phyloP scores from a whole-genome alignment of 371 early-diverging fungal genomes.

The Circinella umbellata region DNA sequence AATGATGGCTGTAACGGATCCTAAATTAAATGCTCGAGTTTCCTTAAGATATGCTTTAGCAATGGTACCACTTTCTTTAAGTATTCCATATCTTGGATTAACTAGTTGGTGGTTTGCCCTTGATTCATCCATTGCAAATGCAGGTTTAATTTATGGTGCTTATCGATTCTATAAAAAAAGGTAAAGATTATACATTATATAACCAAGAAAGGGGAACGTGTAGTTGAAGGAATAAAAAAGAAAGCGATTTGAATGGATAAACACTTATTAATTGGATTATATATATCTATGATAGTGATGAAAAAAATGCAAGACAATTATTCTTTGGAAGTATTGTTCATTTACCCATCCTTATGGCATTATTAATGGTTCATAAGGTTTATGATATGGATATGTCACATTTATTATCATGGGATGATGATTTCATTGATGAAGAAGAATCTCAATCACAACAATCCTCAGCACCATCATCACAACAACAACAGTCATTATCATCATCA shows the following conservation, averaged over 20 bases:
- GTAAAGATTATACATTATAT: constrained; percentile 6
- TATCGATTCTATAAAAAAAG: constrained; percentile 77
- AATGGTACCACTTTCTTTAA: constrained; percentile 80
- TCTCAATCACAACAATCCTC: not conserved
- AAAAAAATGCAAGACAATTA: constrained; percentile 82
- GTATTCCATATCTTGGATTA: constrained; percentile 72
- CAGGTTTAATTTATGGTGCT: constrained; percentile 70
- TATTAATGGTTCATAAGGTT: constrained; percentile 88
- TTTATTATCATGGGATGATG: constrained; percentile 17
- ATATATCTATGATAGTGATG: constrained; percentile 50
- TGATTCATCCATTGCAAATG: constrained; percentile 81
- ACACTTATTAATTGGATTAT: not conserved
- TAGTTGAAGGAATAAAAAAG: not conserved
- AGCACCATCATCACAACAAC: not conserved
- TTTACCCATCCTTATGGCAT: constrained; percentile 81
- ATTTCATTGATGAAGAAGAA: constrained; percentile 9
- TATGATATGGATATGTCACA: constrained; percentile 14
- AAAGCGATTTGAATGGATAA: not conserved
- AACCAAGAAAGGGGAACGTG: too few species aligned
- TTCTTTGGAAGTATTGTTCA: constrained; percentile 93
- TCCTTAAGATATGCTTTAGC: constrained; percentile 83
- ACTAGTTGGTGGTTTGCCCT: constrained; percentile 82
- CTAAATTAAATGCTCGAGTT: constrained; percentile 87
- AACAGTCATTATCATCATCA: not conserved
- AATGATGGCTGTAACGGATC: constrained; percentile 93